Conservation (phyloP, 805 yeast species). For the Wickerhamomyces canadensis region DNA sequence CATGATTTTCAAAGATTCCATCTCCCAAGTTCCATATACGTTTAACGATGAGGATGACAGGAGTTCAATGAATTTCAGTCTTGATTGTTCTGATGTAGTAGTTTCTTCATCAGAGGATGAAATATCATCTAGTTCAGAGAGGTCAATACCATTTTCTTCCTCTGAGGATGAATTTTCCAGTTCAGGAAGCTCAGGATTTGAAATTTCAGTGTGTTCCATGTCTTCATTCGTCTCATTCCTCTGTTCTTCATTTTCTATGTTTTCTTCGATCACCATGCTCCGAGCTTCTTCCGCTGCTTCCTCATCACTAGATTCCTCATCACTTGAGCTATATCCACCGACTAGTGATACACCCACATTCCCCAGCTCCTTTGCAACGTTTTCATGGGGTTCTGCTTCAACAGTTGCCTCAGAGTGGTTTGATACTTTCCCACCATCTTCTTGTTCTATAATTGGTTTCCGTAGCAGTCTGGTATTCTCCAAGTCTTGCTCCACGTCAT, state of each 20-base stretch:
- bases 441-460: too few relatives aligned
- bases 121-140: slow-evolving; percentile 15
- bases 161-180: slow-evolving; percentile 13
- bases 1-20: slow-evolving; percentile 34
- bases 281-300: slow-evolving; percentile 1
- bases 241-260: neutral
- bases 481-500: slow-evolving; percentile 1
- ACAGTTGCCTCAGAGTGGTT: too few relatives aligned
- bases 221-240: slow-evolving; percentile 1
- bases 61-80: slow-evolving; percentile 27
- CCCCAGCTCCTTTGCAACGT: neutral
- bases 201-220: too few relatives aligned
- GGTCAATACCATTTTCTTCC: slow-evolving; percentile 19
- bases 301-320: slow-evolving; percentile 9
- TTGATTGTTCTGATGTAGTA: slow-evolving; percentile 3
- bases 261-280: neutral
- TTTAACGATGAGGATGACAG: slow-evolving; percentile 31
- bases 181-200: too few relatives aligned
- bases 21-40: slow-evolving; percentile 44
- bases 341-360: slow-evolving; percentile 1
- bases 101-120: slow-evolving; percentile 18
- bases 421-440: too few relatives aligned
- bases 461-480: neutral
- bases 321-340: slow-evolving; percentile 19
- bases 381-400: too few relatives aligned